Evolutionary conservation across 2,329 filamentous ascomycete genomes (phyloP), one percentile per base, ranked within the genome.

Genomic region (Cladobotryum mycophilum): DNA sequence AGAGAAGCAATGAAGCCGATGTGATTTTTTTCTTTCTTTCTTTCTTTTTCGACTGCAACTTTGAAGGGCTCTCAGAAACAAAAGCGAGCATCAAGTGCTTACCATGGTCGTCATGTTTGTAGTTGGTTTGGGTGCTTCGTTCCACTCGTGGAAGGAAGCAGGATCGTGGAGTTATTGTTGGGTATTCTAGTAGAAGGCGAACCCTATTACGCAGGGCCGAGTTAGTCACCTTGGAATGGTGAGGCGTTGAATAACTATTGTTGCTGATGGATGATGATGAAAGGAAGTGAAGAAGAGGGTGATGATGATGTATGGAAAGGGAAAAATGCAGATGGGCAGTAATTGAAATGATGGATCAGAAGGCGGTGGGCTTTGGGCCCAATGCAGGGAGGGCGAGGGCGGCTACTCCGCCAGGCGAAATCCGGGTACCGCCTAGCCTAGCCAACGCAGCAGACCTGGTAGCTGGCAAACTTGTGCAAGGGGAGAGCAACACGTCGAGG

Each of bases 51-150:
- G 37, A 40, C 37, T 18, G 37, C 37, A n/a, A 40, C 37, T 40
- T 40, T 40, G 17, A 40, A 18, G 17, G 17, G 14, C 25, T 30
- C 25, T 30, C 6, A 6, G 25, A 30, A 30, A 30, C 25, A 30
- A 30, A 30, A 30, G 25, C 25, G 25, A 30, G 25, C 25, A 42
- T 40, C 20, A 33, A 12, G 34, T 20, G 60, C 74, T 55, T 72
- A 77, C 75, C 75, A 77, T 77, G 53, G 75, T 78, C 55, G 75
- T 76, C 75, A 77, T 78, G 37, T 62, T 71, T 60, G 56, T 58
- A 48, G 55, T 38, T 54, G 51, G 41, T 34, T 44, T 44, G 36
- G 35, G 38, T 56, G 51, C 56, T 58, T 55, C 58, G 53, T 61
- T 58, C 56, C 56, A 47, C 51, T 41, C 13, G 43, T 30, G 54